Percentiles rank a stretch among this genome's conserved stretches.
Conservation (phyloP, 345 rosid genomes). For the Turritis glabra region DNA sequence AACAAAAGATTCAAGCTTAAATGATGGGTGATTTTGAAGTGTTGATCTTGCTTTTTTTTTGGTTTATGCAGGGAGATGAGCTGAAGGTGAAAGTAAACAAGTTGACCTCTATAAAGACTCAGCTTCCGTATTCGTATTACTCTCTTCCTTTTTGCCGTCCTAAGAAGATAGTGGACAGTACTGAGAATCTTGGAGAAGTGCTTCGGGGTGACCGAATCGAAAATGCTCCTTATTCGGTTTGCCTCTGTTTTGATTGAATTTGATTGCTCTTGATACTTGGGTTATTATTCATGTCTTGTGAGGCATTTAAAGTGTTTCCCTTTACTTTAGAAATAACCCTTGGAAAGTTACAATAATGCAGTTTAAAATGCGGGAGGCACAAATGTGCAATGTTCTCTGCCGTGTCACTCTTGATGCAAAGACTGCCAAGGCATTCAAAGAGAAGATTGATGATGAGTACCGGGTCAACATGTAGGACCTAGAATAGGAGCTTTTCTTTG, state of each 20-base stretch:
- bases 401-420: conserved; percentile 59
- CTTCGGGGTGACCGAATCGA: conserved; percentile 98
- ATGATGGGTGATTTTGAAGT: not conserved
- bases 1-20: not conserved
- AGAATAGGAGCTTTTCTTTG: not conserved
- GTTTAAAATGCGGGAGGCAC: conserved; percentile 92
- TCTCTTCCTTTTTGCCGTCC: conserved; percentile 77
- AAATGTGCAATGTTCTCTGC: conserved; percentile 75
- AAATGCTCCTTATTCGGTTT: conserved; percentile 79
- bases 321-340: not conserved
- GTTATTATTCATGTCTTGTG: not conserved
- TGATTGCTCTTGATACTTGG: not conserved
- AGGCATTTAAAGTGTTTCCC: not conserved
- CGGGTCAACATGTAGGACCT: conserved; percentile 82
- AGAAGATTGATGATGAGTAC: conserved; percentile 91
- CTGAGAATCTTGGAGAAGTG: conserved; percentile 98
- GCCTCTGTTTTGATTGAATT: conserved; percentile 15
- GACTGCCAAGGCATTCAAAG: conserved; percentile 66
- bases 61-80: conserved; percentile 58
- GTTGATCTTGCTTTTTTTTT: not conserved
- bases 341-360: conserved; percentile 40
- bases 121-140: conserved; percentile 87
- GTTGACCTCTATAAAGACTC: conserved; percentile 87
- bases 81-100: conserved; percentile 90
- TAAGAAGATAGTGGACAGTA: conserved; percentile 74